Evolutionary conservation across 768 basidiomycete species (phyloP).

Genomic region (Mycena galericulata): DNA sequence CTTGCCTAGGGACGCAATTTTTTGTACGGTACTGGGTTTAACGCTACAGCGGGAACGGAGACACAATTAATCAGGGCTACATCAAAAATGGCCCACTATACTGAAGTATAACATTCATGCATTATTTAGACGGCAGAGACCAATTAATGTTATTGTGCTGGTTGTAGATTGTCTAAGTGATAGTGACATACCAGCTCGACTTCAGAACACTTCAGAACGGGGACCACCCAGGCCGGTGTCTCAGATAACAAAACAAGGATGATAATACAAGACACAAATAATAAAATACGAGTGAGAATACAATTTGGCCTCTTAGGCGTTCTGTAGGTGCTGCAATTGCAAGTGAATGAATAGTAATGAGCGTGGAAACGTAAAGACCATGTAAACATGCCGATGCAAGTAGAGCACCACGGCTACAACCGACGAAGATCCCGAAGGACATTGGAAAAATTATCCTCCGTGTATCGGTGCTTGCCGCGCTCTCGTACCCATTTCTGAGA

Average conservation of each 20-base stretch:
- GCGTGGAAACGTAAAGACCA: background rate
- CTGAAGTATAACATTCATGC: no score
- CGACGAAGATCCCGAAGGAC: slow-evolving; percentile 28
- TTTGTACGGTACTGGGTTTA: no score
- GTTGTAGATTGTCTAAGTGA: no score
- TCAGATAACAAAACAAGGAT: background rate
- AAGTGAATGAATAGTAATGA: background rate
- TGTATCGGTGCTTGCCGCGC: slow-evolving; percentile 28
- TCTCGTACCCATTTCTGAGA: slow-evolving; percentile 32
- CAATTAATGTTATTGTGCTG: no score
- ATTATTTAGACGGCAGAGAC: no score
- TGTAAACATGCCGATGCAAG: background rate
- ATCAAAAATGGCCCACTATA: no score
- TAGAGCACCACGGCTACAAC: background rate
- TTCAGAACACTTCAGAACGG: no score
- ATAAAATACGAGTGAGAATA: slow-evolving; percentile 18
- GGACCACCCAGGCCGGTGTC: no score
- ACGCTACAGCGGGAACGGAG: no score
- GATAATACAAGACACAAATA: slow-evolving; percentile 11
- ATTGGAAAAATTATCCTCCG: slow-evolving; percentile 30
- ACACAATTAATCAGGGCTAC: no score
- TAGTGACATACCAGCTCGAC: no score
- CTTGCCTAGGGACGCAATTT: no score
- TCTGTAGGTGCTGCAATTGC: background rate
- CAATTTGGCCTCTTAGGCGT: background rate